These are phyloP conservation scores for Aspergillus pseudonomiae DNA, from an alignment of 2,329 filamentous ascomycete species.

Conservation along the genomic window DNA sequence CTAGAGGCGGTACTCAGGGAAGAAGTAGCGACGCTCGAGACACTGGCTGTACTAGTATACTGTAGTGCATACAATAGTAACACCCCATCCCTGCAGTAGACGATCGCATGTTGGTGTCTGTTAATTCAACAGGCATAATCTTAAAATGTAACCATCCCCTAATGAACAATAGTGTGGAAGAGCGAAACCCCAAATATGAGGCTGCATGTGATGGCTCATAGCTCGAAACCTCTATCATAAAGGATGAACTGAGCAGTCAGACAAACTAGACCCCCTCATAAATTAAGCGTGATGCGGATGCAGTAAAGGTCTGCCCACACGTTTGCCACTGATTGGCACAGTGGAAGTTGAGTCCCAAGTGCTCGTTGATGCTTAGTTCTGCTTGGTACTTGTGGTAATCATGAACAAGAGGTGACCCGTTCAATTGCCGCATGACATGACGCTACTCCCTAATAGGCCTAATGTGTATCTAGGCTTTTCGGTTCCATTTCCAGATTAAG, in stretches of 20 bases:
- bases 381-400: neutral
- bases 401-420: neutral
- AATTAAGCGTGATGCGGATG: too few species aligned
- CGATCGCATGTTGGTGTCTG: neutral
- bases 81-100: neutral
- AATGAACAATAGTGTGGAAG: neutral
- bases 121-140: neutral
- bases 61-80: slow-evolving; percentile 3
- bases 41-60: neutral
- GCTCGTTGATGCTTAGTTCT: neutral
- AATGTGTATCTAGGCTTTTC: neutral
- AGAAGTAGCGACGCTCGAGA: neutral
- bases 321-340: neutral
- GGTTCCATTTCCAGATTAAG: neutral
- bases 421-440: neutral
- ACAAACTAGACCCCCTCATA: too few species aligned
- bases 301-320: too few species aligned
- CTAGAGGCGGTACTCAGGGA: neutral
- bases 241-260: neutral
- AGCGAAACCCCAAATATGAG: neutral
- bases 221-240: neutral
- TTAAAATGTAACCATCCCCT: neutral
- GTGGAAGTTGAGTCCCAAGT: neutral
- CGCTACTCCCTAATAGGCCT: neutral
- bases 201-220: slow-evolving; percentile 1